These are phyloP conservation scores for Paecilomyces dactylethromorphus DNA, from an alignment of 2,329 filamentous ascomycete genomes.

Conservation along the genomic window DNA sequence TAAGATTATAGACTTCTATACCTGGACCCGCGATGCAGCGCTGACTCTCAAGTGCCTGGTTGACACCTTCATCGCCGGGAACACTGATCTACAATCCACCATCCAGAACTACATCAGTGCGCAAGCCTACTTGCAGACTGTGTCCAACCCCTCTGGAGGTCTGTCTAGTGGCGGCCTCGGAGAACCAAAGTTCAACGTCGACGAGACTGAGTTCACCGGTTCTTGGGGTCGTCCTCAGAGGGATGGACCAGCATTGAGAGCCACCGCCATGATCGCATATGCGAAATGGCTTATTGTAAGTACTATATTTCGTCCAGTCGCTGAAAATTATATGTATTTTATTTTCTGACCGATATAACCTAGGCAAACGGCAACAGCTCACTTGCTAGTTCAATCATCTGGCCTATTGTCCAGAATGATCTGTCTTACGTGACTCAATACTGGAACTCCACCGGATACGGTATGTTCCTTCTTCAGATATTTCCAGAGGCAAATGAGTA, in stretches of 20 bases:
- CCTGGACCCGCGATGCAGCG: constrained; percentile 72
- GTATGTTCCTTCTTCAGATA: constrained; percentile 5
- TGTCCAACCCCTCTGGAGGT: constrained; percentile 62
- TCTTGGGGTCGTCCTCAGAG: constrained; percentile 70
- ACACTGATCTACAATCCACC: constrained; percentile 50
- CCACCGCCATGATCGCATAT: constrained; percentile 25
- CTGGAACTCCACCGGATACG: constrained; percentile 59
- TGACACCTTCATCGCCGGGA: constrained; percentile 60
- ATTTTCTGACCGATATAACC: background rate
- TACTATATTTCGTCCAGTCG: background rate
- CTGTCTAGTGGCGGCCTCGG: constrained; percentile 50
- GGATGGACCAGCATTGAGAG: constrained; percentile 28
- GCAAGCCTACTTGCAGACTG: constrained; percentile 58
- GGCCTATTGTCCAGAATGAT: constrained; percentile 70
- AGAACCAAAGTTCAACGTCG: constrained; percentile 66
- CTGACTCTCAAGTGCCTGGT: constrained; percentile 63
- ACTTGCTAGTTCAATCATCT: constrained; percentile 52
- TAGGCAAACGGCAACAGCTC: constrained; percentile 46
- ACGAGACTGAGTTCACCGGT: constrained; percentile 57
- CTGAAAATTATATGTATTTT: background rate
- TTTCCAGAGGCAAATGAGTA: background rate
- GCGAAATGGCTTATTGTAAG: constrained; percentile 61
- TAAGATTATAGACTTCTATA: constrained; percentile 58
- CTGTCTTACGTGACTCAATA: constrained; percentile 67
- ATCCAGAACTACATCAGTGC: constrained; percentile 63